Conservation (phyloP, 2,329 filamentous ascomycete species). For the Coleophoma eucalyptorum region DNA sequence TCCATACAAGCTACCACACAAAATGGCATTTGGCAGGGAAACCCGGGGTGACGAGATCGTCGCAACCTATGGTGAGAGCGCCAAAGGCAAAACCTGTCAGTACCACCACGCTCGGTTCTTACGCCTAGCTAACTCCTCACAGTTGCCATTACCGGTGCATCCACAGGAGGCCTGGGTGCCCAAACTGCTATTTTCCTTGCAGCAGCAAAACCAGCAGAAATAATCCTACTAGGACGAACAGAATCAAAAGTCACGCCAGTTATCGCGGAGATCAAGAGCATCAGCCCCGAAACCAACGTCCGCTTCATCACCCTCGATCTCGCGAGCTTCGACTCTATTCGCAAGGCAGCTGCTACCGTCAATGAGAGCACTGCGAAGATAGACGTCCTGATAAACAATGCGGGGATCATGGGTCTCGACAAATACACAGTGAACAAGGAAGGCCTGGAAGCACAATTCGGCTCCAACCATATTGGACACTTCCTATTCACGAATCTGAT, state of each 20-base stretch:
- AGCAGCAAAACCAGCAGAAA: conserved; percentile 7
- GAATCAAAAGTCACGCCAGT: neutral
- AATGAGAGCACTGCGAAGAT: conserved; percentile 30
- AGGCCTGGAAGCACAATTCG: conserved; percentile 48
- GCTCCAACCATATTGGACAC: conserved; percentile 48
- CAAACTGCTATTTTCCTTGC: conserved; percentile 9
- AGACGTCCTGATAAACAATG: conserved; percentile 39
- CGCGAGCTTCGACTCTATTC: conserved; percentile 31
- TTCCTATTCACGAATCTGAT: conserved; percentile 51
- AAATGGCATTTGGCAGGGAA: neutral
- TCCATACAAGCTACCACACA: neutral
- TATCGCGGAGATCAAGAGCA: neutral
- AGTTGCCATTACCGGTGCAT: conserved; percentile 1
- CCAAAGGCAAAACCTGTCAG: neutral
- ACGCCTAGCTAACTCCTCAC: neutral
- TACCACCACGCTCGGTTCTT: neutral
- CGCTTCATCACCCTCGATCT: conserved; percentile 24
- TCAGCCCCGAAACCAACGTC: neutral
- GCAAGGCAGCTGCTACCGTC: conserved; percentile 30
- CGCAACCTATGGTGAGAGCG: neutral
- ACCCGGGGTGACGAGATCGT: neutral
- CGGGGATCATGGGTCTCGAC: conserved; percentile 17
- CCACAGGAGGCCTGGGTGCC: neutral
- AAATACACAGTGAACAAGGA: conserved; percentile 28
- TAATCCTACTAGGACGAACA: conserved; percentile 5